Base-by-base conservation (phyloP, 495 filamentous ascomycete genomes). In the Pseudoneurospora amorphoporcata region DNA sequence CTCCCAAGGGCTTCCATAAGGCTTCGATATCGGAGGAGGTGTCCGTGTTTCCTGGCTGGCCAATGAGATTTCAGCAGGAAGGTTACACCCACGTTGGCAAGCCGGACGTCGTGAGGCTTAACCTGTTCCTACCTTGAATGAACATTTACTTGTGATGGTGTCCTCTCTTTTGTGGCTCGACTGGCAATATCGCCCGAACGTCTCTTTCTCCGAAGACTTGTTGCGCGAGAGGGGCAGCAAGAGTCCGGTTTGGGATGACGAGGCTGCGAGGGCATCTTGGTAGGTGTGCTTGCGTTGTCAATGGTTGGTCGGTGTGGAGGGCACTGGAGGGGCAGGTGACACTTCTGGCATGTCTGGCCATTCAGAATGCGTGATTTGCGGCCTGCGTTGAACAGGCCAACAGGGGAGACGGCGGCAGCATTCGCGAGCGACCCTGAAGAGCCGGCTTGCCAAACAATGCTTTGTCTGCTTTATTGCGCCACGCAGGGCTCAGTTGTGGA, bases 321-420 rank as follows among this genome's bases (percentile, higher is more conserved):
- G 65, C 61, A 69, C 38, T 72, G 71, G 77, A 77, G 78, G 78
- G 77, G 73, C 77, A 78, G 73, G 71, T 80, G 78, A 79, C 78
- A 74, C 75, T 71, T 72, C 72, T 74, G 73, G 58, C 47, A 72
- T 40, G 14, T 37, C 68, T 75, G 41, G 58, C 74, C 75, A 75
- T 69, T 76, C 78, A 75, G 53, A 68, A 41, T 69, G 68, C 73
- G 42, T 68, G 58, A 8, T 40, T 68, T 16, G 53, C 53, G 53
- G 29, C 53, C 29, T 61, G 29, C 53, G 53, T 61, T 61, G 14
- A 61, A 61, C 53, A 61, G 6, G 53, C 53, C 53, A 61, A 61
- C 23, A 61, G 23, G 47, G 47, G 47, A 58, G 47, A 29, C 8
- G 14, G 19, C 4, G 19, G 45, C 45, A 53, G 45, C 45, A n/a